phyloP scores from a whole-genome alignment of 2,329 filamentous ascomycete genomes.

The Colletotrichum cereale region DNA sequence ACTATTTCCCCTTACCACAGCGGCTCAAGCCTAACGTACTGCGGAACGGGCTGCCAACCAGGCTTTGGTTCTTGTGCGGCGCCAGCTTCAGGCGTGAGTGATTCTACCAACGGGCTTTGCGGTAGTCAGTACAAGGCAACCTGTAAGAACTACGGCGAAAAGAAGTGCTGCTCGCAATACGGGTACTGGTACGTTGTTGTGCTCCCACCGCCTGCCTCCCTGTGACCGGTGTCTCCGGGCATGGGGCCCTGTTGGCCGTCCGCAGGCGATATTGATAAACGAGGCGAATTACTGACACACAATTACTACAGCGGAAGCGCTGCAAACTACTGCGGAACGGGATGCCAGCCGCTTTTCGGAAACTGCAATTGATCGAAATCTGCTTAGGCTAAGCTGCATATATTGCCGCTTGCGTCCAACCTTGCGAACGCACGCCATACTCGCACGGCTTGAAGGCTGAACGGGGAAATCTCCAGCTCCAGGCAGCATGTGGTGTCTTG shows the following conservation, averaged over 20 bases:
- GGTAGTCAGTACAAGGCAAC: constrained; percentile 48
- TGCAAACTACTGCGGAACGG: constrained; percentile 47
- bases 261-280: not conserved
- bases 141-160: constrained; percentile 49
- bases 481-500: not conserved
- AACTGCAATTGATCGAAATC: constrained; percentile 45
- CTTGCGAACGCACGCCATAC: constrained; percentile 10
- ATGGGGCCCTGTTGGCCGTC: not conserved
- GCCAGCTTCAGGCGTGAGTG: constrained; percentile 41
- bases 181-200: constrained; percentile 51
- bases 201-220: not conserved
- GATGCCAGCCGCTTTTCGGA: constrained; percentile 52
- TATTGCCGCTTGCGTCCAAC: constrained; percentile 22
- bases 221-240: not conserved
- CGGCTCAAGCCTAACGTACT: constrained; percentile 49
- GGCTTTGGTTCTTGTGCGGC: constrained; percentile 52
- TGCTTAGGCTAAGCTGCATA: constrained; percentile 3
- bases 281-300: constrained; percentile 24
- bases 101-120: constrained; percentile 54
- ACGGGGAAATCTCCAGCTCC: not conserved
- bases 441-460: constrained; percentile 24
- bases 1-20: constrained; percentile 42
- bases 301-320: constrained; percentile 45
- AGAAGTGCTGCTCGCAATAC: constrained; percentile 52
- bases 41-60: constrained; percentile 54